Evolutionary conservation across 306 rosid species (phyloP), one percentile per base, ranked within the genome.

Genomic region (Cercis canadensis): DNA sequence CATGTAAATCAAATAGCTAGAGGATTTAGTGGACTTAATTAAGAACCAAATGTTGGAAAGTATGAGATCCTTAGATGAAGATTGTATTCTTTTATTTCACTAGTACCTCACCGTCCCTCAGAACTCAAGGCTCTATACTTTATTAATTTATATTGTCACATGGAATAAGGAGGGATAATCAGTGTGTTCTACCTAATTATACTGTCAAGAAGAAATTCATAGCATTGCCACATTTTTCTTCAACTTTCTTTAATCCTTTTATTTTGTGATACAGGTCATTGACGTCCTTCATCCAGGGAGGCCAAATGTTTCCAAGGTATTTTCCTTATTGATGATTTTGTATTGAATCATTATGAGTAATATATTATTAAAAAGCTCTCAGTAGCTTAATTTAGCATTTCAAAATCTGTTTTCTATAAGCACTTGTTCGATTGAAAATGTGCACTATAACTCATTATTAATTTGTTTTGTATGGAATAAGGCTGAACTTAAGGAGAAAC

Each of bases 401-500:
- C 4, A 16, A 8, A 29, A 6, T 54, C 24, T 24, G 29, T 24
- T 5, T 1, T 11, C 45, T 5, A 18, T 7, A 4, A 57, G 21
- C 10, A 0, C 18, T 36, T 59, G 9, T 15, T 53, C 29, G n/a
- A 8, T 11, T 31, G n/a, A 5, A 7, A 39, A 40, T 41, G n/a
- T 29, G 2, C 11, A 13, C 21, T 9, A 40, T 16, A 0, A 3
- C 18, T 9, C 0, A 0, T 31, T 1, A 2, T 47, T 40, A 3
- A n/a, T 55, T n/a, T 69, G 46, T 14, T 68, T 32, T 55, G 4
- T 74, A 34, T 66, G 44, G 11, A 14, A 59, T 3, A 55, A 93
- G 98, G 87, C 92, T 9, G 98, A 94, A 78, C 87, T 94, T 31
- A 94, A 94, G 95, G 98, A 94, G 82, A 90, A 94, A 82, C 71